phyloP scores from a whole-genome alignment of 2,329 filamentous ascomycete species.

The Diplodia mutila region DNA sequence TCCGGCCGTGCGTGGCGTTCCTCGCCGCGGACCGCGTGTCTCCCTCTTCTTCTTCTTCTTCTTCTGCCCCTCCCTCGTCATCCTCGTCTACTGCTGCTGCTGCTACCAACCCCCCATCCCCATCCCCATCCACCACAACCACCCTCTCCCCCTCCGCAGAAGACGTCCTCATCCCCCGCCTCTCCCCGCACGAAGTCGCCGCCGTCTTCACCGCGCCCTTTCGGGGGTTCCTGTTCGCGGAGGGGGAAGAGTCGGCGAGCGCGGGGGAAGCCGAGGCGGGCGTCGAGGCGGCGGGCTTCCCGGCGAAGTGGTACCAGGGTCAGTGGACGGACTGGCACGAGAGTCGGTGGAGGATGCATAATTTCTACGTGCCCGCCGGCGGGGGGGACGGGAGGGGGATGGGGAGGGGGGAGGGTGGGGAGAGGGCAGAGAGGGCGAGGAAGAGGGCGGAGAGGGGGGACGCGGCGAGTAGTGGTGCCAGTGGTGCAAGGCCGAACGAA shows the following conservation, averaged over 20 bases:
- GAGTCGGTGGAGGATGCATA: slow-evolving; percentile 81
- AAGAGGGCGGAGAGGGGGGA: slow-evolving; percentile 31
- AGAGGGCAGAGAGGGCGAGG: background rate
- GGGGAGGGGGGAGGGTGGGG: background rate
- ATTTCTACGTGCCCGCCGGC: slow-evolving; percentile 84
- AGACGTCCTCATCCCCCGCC: slow-evolving; percentile 73
- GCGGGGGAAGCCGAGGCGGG: slow-evolving; percentile 23
- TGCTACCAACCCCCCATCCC: slow-evolving; percentile 38
- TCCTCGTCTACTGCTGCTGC: slow-evolving; percentile 27
- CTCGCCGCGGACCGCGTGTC: slow-evolving; percentile 50
- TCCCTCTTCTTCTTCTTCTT: slow-evolving; percentile 22
- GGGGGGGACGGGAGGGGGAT: slow-evolving; percentile 51
- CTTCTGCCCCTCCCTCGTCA: background rate
- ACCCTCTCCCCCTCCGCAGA: slow-evolving; percentile 52
- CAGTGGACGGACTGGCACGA: slow-evolving; percentile 80
- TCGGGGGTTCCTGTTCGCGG: slow-evolving; percentile 72
- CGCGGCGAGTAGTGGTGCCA: no score
- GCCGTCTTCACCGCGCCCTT: slow-evolving; percentile 92
- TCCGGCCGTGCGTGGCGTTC: slow-evolving; percentile 61
- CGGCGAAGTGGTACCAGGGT: slow-evolving; percentile 81
- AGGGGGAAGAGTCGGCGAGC: slow-evolving; percentile 55
- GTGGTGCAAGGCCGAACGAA: no score
- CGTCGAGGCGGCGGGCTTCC: slow-evolving; percentile 37
- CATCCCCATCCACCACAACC: slow-evolving; percentile 18
- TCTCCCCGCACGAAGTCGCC: slow-evolving; percentile 89